Evolutionary conservation across 805 yeast genomes (phyloP), one percentile per base, ranked within the genome.

Genomic region (Yamadazyma philogaea): DNA sequence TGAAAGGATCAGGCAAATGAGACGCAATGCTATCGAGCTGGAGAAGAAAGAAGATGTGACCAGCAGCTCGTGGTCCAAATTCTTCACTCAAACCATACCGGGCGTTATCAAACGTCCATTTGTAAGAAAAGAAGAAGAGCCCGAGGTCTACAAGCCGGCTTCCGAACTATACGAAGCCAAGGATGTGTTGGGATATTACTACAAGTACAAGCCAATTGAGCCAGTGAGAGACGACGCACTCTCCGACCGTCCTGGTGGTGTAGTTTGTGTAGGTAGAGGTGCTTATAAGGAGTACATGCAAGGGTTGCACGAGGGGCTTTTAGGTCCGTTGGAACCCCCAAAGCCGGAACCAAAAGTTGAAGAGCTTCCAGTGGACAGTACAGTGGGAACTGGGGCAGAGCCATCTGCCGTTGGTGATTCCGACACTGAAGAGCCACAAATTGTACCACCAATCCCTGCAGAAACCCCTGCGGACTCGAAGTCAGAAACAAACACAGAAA

Each of bases 231-330:
- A 80, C 1, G 61, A 70, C 24, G 30, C 31, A 16, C 38, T 50
- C 2, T 70, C 71, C 24, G 74, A 78, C 2, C 57, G 59, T 11
- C 77, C 82, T 7, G 97, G 97, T 19, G 99, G 98, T 34, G 83
- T 89, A 10, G 75, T 93, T 16, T 87, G 96, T 59, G 67, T 93
- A 19, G 99, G 99, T 4, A 76, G 99, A 60, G 99, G 99, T 44
- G 91, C 97, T 0, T 93, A 78, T 61, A 91, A 91, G 61, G 99
- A 93, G 70, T 93, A 88, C 59, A 60, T 93, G 40, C 74, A 77
- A 34, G 99, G 99, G 7, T 60, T 93, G 8, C 96, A 93, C 53
- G 99, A 93, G 67, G 99, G 99, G 5, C 73, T 93, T 58, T 64
- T 93, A 35, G 99, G 99, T 0, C 98, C 98, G 1, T 67, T 91